These are phyloP conservation scores for Penicillium egyptiacum DNA, from an alignment of 495 filamentous ascomycete species.

Conservation along the genomic window DNA sequence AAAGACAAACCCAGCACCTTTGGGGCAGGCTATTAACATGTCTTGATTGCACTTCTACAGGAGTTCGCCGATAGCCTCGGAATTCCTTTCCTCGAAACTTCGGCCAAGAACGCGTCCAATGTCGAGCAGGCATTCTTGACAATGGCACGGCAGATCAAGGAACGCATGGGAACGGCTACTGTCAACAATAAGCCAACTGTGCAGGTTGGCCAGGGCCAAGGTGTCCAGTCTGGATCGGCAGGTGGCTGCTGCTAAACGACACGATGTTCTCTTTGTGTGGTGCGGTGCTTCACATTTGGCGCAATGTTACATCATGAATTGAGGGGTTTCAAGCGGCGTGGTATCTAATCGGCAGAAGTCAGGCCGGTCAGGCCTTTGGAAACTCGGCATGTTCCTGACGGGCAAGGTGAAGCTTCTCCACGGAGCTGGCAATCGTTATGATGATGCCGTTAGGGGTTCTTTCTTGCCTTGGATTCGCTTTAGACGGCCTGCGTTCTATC, in stretches of 20 bases:
- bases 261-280: constrained; percentile 17
- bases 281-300: constrained; percentile 37
- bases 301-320: constrained; percentile 34
- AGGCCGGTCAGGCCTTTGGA: constrained; percentile 21
- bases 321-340: constrained; percentile 25
- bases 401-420: constrained; percentile 13
- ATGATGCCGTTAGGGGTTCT: constrained; percentile 22
- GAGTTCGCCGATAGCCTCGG: constrained; percentile 98
- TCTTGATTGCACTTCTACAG: constrained; percentile 45
- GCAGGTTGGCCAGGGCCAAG: constrained; percentile 89
- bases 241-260: constrained; percentile 87
- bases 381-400: constrained; percentile 17
- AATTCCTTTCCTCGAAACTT: constrained; percentile 99
- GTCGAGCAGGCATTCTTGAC: constrained; percentile 99
- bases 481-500: constrained; percentile 42
- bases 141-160: constrained; percentile 99
- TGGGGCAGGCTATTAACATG: constrained; percentile 17
- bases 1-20: background rate
- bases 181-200: constrained; percentile 99
- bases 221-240: constrained; percentile 86
- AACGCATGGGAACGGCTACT: constrained; percentile 96
- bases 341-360: constrained; percentile 20
- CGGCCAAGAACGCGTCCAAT: constrained; percentile 98
- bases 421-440: constrained; percentile 21
- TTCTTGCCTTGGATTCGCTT: constrained; percentile 36